These are phyloP conservation scores for Plasmopara halstedii DNA, from an alignment of 352 stramenopile genomes.

Conservation along the genomic window DNA sequence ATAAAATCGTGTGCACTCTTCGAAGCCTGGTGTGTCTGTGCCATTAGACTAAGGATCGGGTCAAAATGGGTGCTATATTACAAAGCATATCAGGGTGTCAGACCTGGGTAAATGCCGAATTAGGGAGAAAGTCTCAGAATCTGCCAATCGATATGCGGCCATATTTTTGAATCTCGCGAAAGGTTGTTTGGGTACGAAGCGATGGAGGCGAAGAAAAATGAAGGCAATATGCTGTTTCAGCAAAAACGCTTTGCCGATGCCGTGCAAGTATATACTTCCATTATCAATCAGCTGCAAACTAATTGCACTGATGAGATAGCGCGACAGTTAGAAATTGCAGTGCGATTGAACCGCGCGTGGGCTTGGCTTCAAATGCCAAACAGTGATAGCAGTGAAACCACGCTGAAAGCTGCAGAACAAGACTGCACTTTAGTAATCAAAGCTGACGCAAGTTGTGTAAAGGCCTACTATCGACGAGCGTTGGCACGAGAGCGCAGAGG, in stretches of 20 bases:
- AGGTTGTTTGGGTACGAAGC: slow-evolving; percentile 9
- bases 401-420: slow-evolving; percentile 33
- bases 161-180: slow-evolving; percentile 22
- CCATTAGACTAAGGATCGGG: slow-evolving; percentile 87
- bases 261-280: slow-evolving; percentile 36
- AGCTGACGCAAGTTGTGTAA: slow-evolving; percentile 70
- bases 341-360: slow-evolving; percentile 62
- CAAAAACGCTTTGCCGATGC: slow-evolving; percentile 33
- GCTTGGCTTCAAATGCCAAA: slow-evolving; percentile 33
- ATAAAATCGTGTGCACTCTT: slow-evolving; percentile 50
- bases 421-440: slow-evolving; percentile 69
- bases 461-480: slow-evolving; percentile 86
- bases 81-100: slow-evolving; percentile 76
- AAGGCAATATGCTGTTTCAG: slow-evolving; percentile 59
- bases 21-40: slow-evolving; percentile 85
- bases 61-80: slow-evolving; percentile 83
- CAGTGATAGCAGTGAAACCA: slow-evolving; percentile 5
- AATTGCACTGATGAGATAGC: slow-evolving; percentile 1
- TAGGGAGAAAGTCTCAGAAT: slow-evolving; percentile 52
- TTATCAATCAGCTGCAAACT: slow-evolving; percentile 14
- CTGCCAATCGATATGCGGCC: slow-evolving; percentile 80
- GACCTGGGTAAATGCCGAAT: slow-evolving; percentile 46
- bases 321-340: slow-evolving; percentile 29
- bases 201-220: slow-evolving; percentile 40
- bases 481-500: slow-evolving; percentile 63